Percentiles rank a stretch among this genome's conserved stretches.
phyloP scores from a whole-genome alignment of 2,329 filamentous ascomycete species.

The Botryotinia narcissicola region DNA sequence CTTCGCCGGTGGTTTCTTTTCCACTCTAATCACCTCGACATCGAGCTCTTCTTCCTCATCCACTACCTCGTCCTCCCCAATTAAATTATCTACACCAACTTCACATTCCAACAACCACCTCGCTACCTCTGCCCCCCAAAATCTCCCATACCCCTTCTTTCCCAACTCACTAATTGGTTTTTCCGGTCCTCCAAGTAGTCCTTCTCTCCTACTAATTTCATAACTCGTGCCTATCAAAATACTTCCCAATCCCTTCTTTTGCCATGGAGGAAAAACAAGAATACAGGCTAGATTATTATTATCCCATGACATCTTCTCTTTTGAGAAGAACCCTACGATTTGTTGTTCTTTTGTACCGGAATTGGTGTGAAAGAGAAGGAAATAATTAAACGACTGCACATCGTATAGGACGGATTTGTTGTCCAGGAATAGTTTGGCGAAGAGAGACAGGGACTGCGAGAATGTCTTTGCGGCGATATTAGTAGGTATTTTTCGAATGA shows the following conservation, averaged over 20 bases:
- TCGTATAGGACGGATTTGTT: constrained; percentile 99
- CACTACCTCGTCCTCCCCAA: constrained; percentile 41
- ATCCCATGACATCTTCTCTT: constrained; percentile 98
- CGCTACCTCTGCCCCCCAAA: constrained; percentile 82
- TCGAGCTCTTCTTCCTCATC: constrained; percentile 32
- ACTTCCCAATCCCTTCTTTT: constrained; percentile 82
- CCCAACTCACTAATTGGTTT: constrained; percentile 88
- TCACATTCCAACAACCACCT: constrained; percentile 55
- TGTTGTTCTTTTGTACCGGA: constrained; percentile 46
- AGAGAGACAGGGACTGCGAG: constrained; percentile 91
- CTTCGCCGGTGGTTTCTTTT: neutral
- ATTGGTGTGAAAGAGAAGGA: constrained; percentile 78
- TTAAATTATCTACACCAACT: constrained; percentile 31
- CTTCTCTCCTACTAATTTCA: constrained; percentile 81
- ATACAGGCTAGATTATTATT: constrained; percentile 98
- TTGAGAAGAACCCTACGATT: constrained; percentile 95
- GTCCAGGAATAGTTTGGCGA: constrained; percentile 95
- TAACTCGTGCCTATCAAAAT: constrained; percentile 92
- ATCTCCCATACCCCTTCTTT: constrained; percentile 75
- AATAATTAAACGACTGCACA: constrained; percentile 91
- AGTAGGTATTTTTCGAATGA: neutral
- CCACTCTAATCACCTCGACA: constrained; percentile 49
- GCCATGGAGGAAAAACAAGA: constrained; percentile 91
- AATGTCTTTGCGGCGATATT: constrained; percentile 57
- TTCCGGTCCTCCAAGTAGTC: constrained; percentile 85